Evolutionary conservation across 139 green algal genomes (phyloP).

Genomic region (Chlorella sorokiniana): DNA sequence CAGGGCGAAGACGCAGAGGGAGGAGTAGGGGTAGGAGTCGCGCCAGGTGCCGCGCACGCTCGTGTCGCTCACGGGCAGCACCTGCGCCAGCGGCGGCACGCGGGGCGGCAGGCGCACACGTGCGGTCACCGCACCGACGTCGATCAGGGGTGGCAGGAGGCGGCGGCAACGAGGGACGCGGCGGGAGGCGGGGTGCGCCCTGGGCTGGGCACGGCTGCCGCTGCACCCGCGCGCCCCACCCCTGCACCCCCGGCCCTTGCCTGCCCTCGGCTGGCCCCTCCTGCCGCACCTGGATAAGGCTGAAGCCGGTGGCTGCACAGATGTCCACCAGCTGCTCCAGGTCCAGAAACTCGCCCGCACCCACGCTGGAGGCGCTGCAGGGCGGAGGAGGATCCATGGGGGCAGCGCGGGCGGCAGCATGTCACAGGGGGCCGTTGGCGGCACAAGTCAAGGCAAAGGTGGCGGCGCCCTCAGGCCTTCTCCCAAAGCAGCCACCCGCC

Average conservation of each 20-base stretch:
- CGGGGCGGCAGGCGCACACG: too few relatives aligned
- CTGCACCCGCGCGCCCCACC: too few relatives aligned
- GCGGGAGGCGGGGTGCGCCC: too few relatives aligned
- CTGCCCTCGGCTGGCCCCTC: neutral
- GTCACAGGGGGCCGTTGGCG: too few relatives aligned
- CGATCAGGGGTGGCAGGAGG: neutral
- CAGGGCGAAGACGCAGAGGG: constrained; percentile 90
- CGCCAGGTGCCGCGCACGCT: constrained; percentile 88
- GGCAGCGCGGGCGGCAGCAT: too few relatives aligned
- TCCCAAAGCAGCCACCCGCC: too few relatives aligned
- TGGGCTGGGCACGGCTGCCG: too few relatives aligned
- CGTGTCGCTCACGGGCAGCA: constrained; percentile 97
- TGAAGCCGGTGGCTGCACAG: constrained; percentile 43
- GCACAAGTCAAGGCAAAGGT: too few relatives aligned
- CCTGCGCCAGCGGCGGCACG: constrained; percentile 52
- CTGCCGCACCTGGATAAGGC: constrained; percentile 8
- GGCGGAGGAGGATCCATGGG: neutral
- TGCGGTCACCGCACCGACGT: too few relatives aligned
- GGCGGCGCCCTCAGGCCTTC: too few relatives aligned
- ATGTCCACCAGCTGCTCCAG: constrained; percentile 84
- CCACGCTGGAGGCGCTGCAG: constrained; percentile 58
- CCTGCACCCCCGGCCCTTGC: constrained; percentile 1
- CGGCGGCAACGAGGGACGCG: too few relatives aligned
- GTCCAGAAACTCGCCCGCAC: constrained; percentile 93
- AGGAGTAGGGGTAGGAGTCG: constrained; percentile 97